phyloP scores from a whole-genome alignment of 345 rosid genomes.

The Brassica cretica region DNA sequence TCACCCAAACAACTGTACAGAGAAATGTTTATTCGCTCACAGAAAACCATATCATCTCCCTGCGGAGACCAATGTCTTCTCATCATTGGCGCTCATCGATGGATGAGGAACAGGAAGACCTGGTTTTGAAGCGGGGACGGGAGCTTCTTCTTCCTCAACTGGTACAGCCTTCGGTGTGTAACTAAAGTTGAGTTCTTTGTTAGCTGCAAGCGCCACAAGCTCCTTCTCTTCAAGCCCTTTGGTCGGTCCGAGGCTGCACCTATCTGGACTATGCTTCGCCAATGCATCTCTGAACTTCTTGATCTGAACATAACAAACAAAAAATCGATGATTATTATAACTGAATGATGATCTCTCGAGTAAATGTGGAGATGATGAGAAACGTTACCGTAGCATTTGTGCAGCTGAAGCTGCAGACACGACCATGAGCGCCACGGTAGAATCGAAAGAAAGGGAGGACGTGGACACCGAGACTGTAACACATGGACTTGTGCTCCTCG shows the following conservation, averaged over 20 bases:
- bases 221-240: slow-evolving; percentile 94
- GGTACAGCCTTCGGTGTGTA: slow-evolving; percentile 50
- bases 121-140: neutral
- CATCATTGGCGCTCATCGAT: slow-evolving; percentile 12
- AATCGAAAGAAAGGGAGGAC: slow-evolving; percentile 90
- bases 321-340: too few relatives aligned
- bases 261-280: slow-evolving; percentile 73
- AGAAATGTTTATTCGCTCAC: slow-evolving; percentile 1
- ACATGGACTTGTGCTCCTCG: slow-evolving; percentile 96
- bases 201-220: slow-evolving; percentile 79
- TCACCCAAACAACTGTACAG: slow-evolving; percentile 27
- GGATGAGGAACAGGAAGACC: slow-evolving; percentile 34
- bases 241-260: slow-evolving; percentile 76
- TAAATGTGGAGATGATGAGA: neutral
- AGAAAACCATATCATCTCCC: slow-evolving; percentile 31
- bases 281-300: slow-evolving; percentile 91
- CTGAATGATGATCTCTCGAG: too few relatives aligned
- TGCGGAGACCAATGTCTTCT: slow-evolving; percentile 32
- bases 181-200: slow-evolving; percentile 77
- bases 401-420: slow-evolving; percentile 93
- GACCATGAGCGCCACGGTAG: slow-evolving; percentile 86
- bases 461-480: slow-evolving; percentile 88
- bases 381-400: slow-evolving; percentile 92
- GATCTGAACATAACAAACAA: slow-evolving; percentile 46
- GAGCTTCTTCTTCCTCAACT: slow-evolving; percentile 26